A percentile compares a stretch with the other conserved stretches of the same genome.
phyloP scores from a whole-genome alignment of 1,284 basidiomycete genomes.

The Malassezia pachydermatis region DNA sequence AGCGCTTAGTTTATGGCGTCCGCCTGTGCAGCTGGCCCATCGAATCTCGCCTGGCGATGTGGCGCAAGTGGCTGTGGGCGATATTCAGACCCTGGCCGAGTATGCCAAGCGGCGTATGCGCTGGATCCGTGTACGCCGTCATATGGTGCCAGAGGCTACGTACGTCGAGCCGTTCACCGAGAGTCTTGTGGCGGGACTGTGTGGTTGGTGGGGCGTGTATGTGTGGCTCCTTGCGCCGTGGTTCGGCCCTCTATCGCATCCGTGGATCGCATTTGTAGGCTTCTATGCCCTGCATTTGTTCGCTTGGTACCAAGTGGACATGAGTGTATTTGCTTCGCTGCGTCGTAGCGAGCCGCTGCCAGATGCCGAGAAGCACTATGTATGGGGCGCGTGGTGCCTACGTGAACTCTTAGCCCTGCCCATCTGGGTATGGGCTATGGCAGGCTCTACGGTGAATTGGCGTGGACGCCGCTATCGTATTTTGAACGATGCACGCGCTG shows the following conservation, averaged over 20 bases:
- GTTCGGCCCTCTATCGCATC: not conserved
- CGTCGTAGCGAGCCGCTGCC: constrained; percentile 15
- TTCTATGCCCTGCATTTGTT: constrained; percentile 12
- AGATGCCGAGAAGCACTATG: constrained; percentile 11
- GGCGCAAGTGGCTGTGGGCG: constrained; percentile 41
- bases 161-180: constrained; percentile 44
- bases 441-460: constrained; percentile 23
- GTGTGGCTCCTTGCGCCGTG: constrained; percentile 14
- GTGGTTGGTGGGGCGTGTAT: constrained; percentile 29
- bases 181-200: constrained; percentile 34
- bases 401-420: constrained; percentile 41
- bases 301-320: constrained; percentile 22
- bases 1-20: constrained; percentile 36
- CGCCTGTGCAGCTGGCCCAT: constrained; percentile 34
- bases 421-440: constrained; percentile 43
- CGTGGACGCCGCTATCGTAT: constrained; percentile 16
- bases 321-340: constrained; percentile 20
- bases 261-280: constrained; percentile 1
- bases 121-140: constrained; percentile 47
- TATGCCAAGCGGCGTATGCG: constrained; percentile 41
- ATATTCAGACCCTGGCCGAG: constrained; percentile 38
- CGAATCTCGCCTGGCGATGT: constrained; percentile 29
- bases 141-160: constrained; percentile 43
- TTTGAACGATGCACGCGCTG: constrained; percentile 12
- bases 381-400: constrained; percentile 29